Evolutionary conservation across 495 filamentous ascomycete genomes (phyloP), one percentile per base, ranked within the genome.

Genomic region (Penicillium macrosclerotiorum): DNA sequence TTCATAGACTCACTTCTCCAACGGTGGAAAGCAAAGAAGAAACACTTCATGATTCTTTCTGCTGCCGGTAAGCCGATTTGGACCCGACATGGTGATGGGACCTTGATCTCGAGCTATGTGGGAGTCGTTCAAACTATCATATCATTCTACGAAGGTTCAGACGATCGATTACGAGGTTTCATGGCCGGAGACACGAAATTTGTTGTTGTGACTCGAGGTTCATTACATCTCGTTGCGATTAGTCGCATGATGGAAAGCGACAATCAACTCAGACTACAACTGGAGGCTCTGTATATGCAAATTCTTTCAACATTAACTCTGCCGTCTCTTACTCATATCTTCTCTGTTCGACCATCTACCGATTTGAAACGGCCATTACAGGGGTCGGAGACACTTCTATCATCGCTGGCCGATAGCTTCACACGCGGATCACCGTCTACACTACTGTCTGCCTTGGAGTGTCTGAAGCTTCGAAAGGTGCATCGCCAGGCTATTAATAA

Each of bases 1-100:
- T n/a, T 17, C 2, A 55, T 71, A 78, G 86, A 88, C 34, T 54
- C 83, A 33, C 71, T 90, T 25, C 69, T 94, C 33, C 64, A 74
- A 18, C 73, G 81, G 46, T 95, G 88, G 88, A 89, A 88, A 61
- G 77, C 85, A 16, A 94, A 95, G 62, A 74, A 89, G 49, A 99
- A 99, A 62, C 93, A 99, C 64, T 99, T 93, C 60, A 74, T 99
- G 54, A 95, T 99, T 55, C 73, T 99, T 0, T 96, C 94, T 2
- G 89, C 89, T 8, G 93, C 94, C 23, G 94, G 94, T n/a, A 99
- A 99, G 61, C 94, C 94, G 4, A 92, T 99, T 27, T 99, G 90
- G 66, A 96, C 89, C 46, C 78, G 94, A 44, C 90, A 99, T 62
- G 94, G 94, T 18, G 89, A 95, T 49, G 79, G 94, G 49, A 82